Conservation (phyloP, 352 stramenopile genomes). For the Globisporangium uncinulatum region DNA sequence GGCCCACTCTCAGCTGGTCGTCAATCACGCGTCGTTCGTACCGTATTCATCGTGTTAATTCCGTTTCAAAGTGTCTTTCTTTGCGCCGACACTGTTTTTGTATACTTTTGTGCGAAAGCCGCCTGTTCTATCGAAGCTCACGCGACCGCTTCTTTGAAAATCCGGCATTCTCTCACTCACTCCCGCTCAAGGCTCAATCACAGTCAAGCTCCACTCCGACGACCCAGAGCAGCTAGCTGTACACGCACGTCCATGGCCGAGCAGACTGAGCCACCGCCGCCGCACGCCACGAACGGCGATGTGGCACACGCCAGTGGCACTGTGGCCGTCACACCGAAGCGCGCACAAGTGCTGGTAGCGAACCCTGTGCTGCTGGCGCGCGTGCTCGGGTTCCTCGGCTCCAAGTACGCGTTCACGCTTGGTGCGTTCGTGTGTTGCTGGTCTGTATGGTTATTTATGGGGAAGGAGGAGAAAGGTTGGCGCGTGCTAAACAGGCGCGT, state of each 20-base stretch:
- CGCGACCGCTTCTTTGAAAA: no score
- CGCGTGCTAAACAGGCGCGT: not conserved
- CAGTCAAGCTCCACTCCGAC: no score
- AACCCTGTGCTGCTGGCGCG: conserved; percentile 54
- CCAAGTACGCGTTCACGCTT: conserved; percentile 42
- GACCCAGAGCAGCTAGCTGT: not conserved
- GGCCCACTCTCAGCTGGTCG: no score
- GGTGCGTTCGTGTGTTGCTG: conserved; percentile 22
- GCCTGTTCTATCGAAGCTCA: no score
- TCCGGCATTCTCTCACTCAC: no score
- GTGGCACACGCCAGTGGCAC: conserved; percentile 4
- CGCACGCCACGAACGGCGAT: not conserved
- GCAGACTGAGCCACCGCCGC: not conserved
- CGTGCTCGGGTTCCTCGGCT: conserved; percentile 58
- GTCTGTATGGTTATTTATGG: not conserved
- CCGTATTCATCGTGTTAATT: no score
- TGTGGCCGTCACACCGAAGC: conserved; percentile 2
- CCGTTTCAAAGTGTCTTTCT: no score
- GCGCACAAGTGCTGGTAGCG: conserved; percentile 38
- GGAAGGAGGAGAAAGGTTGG: not conserved
- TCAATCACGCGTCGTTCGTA: no score
- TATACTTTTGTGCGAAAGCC: no score
- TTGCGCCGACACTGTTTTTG: no score
- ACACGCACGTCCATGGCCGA: not conserved
- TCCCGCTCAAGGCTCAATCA: not conserved